phyloP scores from a whole-genome alignment of 2,329 filamentous ascomycete genomes.

The Apiospora aurea region DNA sequence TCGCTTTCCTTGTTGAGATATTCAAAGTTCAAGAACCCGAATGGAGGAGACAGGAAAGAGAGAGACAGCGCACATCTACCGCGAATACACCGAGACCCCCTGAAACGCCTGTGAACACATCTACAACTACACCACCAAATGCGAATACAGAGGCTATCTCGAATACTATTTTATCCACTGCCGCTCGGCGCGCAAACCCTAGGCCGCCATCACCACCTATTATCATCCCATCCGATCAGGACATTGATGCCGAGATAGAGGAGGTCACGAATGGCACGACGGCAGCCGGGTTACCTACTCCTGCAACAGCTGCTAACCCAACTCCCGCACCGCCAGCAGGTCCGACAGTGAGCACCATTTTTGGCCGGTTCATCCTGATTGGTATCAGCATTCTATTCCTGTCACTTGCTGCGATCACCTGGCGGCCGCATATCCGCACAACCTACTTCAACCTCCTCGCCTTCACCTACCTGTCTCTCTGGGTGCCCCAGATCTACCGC shows the following conservation, averaged over 20 bases:
- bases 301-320: constrained; percentile 39
- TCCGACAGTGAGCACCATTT: constrained; percentile 59
- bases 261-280: constrained; percentile 43
- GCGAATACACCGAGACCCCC: constrained; percentile 33
- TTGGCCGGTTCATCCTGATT: constrained; percentile 63
- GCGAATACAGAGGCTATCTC: constrained; percentile 28
- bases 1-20: constrained; percentile 65
- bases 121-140: constrained; percentile 27
- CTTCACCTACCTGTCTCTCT: constrained; percentile 85
- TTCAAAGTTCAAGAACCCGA: constrained; percentile 68
- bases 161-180: constrained; percentile 34
- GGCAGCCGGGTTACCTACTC: constrained; percentile 38
- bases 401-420: constrained; percentile 65
- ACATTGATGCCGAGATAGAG: constrained; percentile 66
- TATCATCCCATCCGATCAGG: constrained; percentile 69
- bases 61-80: constrained; percentile 38
- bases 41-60: constrained; percentile 51
- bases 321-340: constrained; percentile 33
- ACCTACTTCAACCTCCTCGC: constrained; percentile 69
- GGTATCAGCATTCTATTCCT: constrained; percentile 65
- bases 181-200: constrained; percentile 34
- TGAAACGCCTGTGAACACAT: constrained; percentile 29
- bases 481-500: constrained; percentile 89
- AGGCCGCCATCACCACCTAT: constrained; percentile 52
- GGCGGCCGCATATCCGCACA: constrained; percentile 62